Conservation (phyloP, 1,284 basidiomycete species). For the Sporisorium iseilematis-ciliati region DNA sequence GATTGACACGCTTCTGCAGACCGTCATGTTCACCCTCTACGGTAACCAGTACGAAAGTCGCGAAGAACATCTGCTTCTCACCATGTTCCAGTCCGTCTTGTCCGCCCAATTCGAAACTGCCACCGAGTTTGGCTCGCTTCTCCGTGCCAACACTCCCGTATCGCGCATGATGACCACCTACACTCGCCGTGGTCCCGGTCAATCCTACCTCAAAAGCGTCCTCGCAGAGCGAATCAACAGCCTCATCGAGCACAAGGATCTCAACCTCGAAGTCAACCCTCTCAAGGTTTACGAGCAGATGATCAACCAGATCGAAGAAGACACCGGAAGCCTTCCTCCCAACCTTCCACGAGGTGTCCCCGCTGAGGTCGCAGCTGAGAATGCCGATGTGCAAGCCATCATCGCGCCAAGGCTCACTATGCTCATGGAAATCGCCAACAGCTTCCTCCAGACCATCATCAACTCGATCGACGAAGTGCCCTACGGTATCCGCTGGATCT, state of each 20-base stretch:
- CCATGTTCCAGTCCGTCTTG: conserved; percentile 97
- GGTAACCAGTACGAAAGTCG: conserved; percentile 99
- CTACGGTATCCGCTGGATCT: conserved; percentile 99
- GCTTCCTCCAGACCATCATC: conserved; percentile 96
- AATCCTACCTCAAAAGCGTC: conserved; percentile 96
- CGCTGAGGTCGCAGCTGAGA: conserved; percentile 91
- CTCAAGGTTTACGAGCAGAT: conserved; percentile 79
- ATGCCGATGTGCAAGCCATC: conserved; percentile 94
- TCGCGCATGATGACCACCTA: conserved; percentile 99
- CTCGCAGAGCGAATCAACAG: conserved; percentile 97
- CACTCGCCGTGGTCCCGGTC: conserved; percentile 95
- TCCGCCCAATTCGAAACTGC: conserved; percentile 98
- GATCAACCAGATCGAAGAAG: conserved; percentile 91
- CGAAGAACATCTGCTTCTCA: conserved; percentile 96
- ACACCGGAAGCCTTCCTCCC: conserved; percentile 87
- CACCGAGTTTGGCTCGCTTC: conserved; percentile 94
- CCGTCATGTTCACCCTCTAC: conserved; percentile 99
- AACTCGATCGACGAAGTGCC: conserved; percentile 97
- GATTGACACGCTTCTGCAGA: conserved; percentile 98
- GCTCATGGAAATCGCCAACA: conserved; percentile 99
- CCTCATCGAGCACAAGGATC: conserved; percentile 96
- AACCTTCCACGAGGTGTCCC: conserved; percentile 91
- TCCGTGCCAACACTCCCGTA: conserved; percentile 97
- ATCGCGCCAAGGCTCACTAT: conserved; percentile 95
- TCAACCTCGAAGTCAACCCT: conserved; percentile 98